Base-by-base conservation (phyloP, 2,329 filamentous ascomycete genomes). In the Ceratocystiopsis brevicomis region DNA sequence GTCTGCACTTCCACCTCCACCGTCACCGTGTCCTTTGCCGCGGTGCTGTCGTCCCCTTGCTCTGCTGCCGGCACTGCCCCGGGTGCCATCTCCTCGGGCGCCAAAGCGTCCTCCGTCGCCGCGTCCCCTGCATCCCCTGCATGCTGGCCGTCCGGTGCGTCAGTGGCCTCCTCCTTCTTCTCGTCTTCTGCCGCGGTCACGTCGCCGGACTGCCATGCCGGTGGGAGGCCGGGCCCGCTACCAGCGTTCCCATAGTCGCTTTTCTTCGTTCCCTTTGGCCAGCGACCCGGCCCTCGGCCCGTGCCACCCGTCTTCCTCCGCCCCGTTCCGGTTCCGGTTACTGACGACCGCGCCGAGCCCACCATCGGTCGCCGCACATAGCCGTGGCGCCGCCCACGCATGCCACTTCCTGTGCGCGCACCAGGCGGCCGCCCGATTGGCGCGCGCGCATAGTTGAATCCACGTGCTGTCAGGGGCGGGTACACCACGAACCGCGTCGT, bases 401-500 rank as follows among this genome's bases (percentile, higher is more conserved):
- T 49, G 39, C 53, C 50, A 48, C 55, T 57, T 42, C 52, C 48
- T 11, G 59, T 57, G 13, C 64, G 61, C 1, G 56, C 47, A 1
- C 52, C 51, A 3, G 62, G 53, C 3, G 64, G 57, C 17, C 67
- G 60, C 36, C 57, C 56, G 3, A 64, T 59, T 9, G 58, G 61
- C 17, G 59, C 55, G 17, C 69, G 63, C 12, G 62, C 55, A 15
- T 69, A 62, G 38, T 67, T 67, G 15, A 59, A 54, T 8, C 71
- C 64, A 18, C 71, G 66, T 42, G 63, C 60, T 12, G 61, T 62
- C 10, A 81, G 61, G 0, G 79, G 73, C 10, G 84, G 84, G 53
- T 82, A 88, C 37, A 90, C 74, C 52, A 86, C 79, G 57, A 85
- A 92, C 33, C 83, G 73, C 2, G 67, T 75, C 0, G 76, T 65